phyloP scores from a whole-genome alignment of 805 yeast species.

The Kazachstania psychrophila region DNA sequence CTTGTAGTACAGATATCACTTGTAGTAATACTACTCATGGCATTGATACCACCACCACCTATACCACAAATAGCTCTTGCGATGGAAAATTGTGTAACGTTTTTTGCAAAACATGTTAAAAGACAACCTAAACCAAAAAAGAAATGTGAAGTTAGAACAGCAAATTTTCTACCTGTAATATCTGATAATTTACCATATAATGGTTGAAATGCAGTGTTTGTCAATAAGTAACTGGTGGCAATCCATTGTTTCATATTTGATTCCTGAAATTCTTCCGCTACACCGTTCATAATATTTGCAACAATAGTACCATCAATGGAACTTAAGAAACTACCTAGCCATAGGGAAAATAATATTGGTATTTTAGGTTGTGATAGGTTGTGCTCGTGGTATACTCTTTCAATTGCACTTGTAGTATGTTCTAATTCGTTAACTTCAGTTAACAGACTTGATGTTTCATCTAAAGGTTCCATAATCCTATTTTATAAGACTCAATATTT shows the following conservation, averaged over 20 bases:
- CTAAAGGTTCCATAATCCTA: constrained; percentile 11
- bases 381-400: constrained; percentile 19
- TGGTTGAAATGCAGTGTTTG: constrained; percentile 62
- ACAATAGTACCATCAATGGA: constrained; percentile 41
- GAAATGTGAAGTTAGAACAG: constrained; percentile 34
- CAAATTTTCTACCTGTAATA: constrained; percentile 41
- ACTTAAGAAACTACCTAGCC: constrained; percentile 40
- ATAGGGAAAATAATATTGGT: constrained; percentile 32
- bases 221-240: constrained; percentile 52
- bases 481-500: too few relatives aligned
- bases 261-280: constrained; percentile 41
- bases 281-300: constrained; percentile 40
- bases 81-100: constrained; percentile 33
- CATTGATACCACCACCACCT: constrained; percentile 85
- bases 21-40: constrained; percentile 64
- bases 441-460: constrained; percentile 15
- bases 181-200: constrained; percentile 53
- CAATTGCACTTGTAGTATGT: constrained; percentile 9
- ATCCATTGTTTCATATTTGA: constrained; percentile 51
- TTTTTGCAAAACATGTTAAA: constrained; percentile 32
- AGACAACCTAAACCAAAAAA: constrained; percentile 41
- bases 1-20: constrained; percentile 70
- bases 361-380: constrained; percentile 23
- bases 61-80: constrained; percentile 72
- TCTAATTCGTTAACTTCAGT: constrained; percentile 5